phyloP scores from a whole-genome alignment of 768 basidiomycete species.

The Tricholoma matsutake region DNA sequence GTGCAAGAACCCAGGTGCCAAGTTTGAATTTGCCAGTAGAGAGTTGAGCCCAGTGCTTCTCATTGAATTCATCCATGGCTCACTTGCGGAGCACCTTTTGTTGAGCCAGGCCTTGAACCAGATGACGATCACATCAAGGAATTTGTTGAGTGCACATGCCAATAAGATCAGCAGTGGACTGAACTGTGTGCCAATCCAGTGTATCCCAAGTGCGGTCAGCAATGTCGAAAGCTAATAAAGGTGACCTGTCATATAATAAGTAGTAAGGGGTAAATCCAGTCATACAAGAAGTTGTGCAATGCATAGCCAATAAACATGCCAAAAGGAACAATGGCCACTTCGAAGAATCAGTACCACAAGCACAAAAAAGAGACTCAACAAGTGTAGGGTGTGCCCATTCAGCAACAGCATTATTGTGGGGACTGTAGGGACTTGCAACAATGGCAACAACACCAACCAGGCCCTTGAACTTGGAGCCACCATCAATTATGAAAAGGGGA shows the following conservation, averaged over 20 bases:
- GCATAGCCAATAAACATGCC: too few species aligned
- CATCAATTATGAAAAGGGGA: constrained; percentile 5
- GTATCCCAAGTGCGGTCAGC: constrained; percentile 26
- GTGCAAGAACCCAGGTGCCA: constrained; percentile 28
- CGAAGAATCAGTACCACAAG: constrained; percentile 7
- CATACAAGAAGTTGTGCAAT: constrained; percentile 18
- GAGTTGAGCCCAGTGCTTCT: constrained; percentile 9
- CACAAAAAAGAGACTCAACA: constrained; percentile 17
- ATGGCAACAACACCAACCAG: too few species aligned
- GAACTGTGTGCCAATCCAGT: constrained; percentile 21
- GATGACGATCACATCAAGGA: constrained; percentile 14
- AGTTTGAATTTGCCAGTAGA: constrained; percentile 17
- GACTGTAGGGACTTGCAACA: constrained; percentile 25
- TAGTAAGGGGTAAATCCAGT: constrained; percentile 32
- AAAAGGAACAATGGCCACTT: constrained; percentile 26
- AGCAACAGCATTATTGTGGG: constrained; percentile 28
- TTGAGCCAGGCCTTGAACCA: constrained; percentile 9
- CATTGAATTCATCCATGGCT: constrained; percentile 22
- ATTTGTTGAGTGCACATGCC: constrained; percentile 21
- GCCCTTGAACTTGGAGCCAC: constrained; percentile 29
- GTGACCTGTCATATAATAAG: constrained; percentile 25
- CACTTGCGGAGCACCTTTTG: constrained; percentile 9
- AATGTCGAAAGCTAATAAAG: constrained; percentile 17
- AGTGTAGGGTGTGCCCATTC: constrained; percentile 29
- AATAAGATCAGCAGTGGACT: constrained; percentile 22